Percentiles rank a stretch among this genome's conserved stretches.
Conservation (phyloP, 2,329 filamentous ascomycete species). For the Colletotrichum eremochloae region DNA sequence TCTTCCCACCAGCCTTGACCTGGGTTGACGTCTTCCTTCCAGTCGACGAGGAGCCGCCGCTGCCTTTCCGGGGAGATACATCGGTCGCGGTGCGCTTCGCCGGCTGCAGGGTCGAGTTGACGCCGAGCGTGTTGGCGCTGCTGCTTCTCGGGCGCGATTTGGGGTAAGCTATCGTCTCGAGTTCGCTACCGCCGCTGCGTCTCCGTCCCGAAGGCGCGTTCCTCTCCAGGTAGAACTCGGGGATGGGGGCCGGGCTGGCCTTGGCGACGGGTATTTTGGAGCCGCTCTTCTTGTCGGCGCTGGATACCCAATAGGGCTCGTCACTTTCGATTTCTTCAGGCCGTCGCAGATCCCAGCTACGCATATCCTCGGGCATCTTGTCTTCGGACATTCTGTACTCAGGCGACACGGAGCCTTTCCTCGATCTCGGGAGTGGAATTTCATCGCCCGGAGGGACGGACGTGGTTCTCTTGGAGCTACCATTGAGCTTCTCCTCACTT, state of each 20-base stretch:
- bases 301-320: constrained; percentile 65
- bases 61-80: constrained; percentile 66
- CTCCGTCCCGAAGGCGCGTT: constrained; percentile 76
- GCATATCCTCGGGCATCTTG: constrained; percentile 57
- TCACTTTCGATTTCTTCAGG: constrained; percentile 80
- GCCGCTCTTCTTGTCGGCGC: constrained; percentile 68
- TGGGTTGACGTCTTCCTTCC: constrained; percentile 61
- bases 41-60: constrained; percentile 43
- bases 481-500: constrained; percentile 52
- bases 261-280: constrained; percentile 86
- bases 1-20: constrained; percentile 63
- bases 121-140: constrained; percentile 69
- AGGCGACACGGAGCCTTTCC: constrained; percentile 61
- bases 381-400: constrained; percentile 55
- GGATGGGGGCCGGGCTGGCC: constrained; percentile 81
- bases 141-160: constrained; percentile 79
- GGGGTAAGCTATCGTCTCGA: constrained; percentile 69
- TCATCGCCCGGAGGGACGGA: constrained; percentile 36
- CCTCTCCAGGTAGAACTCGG: constrained; percentile 78
- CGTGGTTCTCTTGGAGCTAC: constrained; percentile 49
- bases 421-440: constrained; percentile 44
- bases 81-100: constrained; percentile 62
- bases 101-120: constrained; percentile 47
- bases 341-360: constrained; percentile 79
- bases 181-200: constrained; percentile 65